Base-by-base conservation (phyloP, 805 yeast species). In the Spathaspora arborariae region DNA sequence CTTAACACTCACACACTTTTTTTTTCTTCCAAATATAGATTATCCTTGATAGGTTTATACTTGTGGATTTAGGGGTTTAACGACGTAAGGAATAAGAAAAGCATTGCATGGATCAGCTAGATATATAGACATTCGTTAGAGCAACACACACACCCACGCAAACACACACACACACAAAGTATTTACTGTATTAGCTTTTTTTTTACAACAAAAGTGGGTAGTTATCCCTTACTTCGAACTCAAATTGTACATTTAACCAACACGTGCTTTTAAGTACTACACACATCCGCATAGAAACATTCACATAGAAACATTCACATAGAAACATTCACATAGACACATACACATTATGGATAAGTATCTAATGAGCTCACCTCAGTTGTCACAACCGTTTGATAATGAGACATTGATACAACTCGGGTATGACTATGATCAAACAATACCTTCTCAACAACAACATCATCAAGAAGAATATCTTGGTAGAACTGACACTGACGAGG, bases 341-440 rank as follows among this genome's bases (percentile, higher is more conserved):
- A 27, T 27, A 27, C 11, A 30, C 35, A 13, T 20, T 5, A 68
- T 68, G 74, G 74, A 68, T 41, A 66, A 67, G 53, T 68, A 55
- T 52, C 62, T 68, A 42, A 59, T 68, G 64, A 67, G 72, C 55
- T 65, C 71, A 34, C 74, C 70, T 22, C 72, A 62, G 57, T 57
- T 64, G 51, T 54, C 68, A 18, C 70, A 67, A 51, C 64, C 63
- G 19, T 62, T 63, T 41, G 62, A 63, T 7, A 39, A 45, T 40
- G 51, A 46, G 2, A 49, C 37, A 5, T 20, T 33, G 39, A n/a
- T 41, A 27, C 21, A 18, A 37, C 16, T 37, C 2, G 24, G 24
- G 16, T 20, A 37, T 15, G 39, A 37, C n/a, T 37, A 37, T 20
- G 39, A 37, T 18, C 44, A 20, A 34, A 39, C 37, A 19, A 37